phyloP scores from a whole-genome alignment of 2,329 filamentous ascomycete genomes.

The Xylariomycetidae sp. region DNA sequence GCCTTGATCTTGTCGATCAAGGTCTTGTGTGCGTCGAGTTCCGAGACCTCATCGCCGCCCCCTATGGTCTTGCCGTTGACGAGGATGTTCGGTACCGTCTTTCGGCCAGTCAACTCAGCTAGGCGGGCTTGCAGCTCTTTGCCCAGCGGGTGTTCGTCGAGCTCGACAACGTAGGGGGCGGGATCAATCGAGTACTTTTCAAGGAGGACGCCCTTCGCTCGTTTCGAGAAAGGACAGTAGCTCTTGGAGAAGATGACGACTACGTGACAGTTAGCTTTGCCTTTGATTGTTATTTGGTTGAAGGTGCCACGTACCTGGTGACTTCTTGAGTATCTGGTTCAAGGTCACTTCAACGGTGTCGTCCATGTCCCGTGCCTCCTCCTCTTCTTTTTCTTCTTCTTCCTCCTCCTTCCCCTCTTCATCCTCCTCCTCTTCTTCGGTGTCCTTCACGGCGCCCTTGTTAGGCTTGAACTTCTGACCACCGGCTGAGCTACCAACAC shows the following conservation, averaged over 20 bases:
- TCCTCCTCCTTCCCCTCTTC: slow-evolving; percentile 29
- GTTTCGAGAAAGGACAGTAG: slow-evolving; percentile 81
- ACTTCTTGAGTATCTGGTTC: slow-evolving; percentile 73
- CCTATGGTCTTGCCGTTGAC: slow-evolving; percentile 85
- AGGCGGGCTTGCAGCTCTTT: slow-evolving; percentile 65
- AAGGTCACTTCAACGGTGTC: slow-evolving; percentile 65
- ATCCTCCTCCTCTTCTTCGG: slow-evolving; percentile 28
- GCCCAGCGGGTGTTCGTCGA: slow-evolving; percentile 77
- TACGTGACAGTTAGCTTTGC: slow-evolving; percentile 29
- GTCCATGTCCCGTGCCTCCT: no score
- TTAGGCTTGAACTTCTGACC: slow-evolving; percentile 36
- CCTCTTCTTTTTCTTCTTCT: slow-evolving; percentile 43
- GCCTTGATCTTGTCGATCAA: slow-evolving; percentile 66
- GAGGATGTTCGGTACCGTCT: slow-evolving; percentile 88
- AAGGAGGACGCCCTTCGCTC: slow-evolving; percentile 79
- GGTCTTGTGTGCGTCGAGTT: slow-evolving; percentile 59
- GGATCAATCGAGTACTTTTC: slow-evolving; percentile 80
- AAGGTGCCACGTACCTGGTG: slow-evolving; percentile 59
- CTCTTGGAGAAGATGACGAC: slow-evolving; percentile 96
- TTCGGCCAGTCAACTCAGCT: slow-evolving; percentile 66
- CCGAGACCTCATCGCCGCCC: slow-evolving; percentile 78
- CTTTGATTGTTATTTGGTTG: slow-evolving; percentile 3
- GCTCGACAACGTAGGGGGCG: slow-evolving; percentile 79
- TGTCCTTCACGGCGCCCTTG: slow-evolving; percentile 43
- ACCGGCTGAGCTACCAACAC: slow-evolving; percentile 51